Base-by-base conservation (phyloP, 192 early-diverging fungal species). In the Linnemannia hyalina region DNA sequence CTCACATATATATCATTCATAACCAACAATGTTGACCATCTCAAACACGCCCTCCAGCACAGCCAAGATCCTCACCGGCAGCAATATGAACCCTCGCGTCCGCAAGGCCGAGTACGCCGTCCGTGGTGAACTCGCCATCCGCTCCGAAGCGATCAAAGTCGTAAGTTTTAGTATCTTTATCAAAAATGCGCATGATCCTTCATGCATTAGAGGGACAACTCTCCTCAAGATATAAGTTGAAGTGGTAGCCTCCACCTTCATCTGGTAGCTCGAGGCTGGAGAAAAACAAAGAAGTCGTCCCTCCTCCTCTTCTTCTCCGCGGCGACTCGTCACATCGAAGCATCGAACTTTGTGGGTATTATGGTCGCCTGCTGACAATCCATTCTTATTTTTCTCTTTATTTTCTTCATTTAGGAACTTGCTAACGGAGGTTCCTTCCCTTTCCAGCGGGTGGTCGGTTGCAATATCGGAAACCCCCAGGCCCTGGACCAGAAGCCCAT, bases 91-190 rank as follows among this genome's bases (percentile, higher is more conserved):
- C 84, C 93, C 94, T 52, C 88, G 89, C 26, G 82, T 97, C 68
- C 91, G 90, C 76, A 90, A 92, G 18, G 94, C 96, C 70, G 95
- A 99, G 88, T 99, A 99, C 83, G 98, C 98, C 38, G 98, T 99
- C 13, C 94, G 98, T 70, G 98, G 98, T 32, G 97, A 95, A 77
- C 92, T 98, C 35, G 97, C 98, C 36, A 98, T 99, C 78, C 93
- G 94, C 18, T 97, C 97, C 6, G 98, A 99, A 73, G 90, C 95
- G 82, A 91, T 99, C 57, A 89, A 87, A 60, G 89, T 35, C 15
- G 84, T 86, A 81, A 74, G 84, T 36, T 1, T n/a, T 73, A 3
- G 7, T 52, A n/a, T 46, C 52, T 7, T 55, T 18, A 60, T 16
- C 15, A 69, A 38, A 40, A 26, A 49, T 65, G 68, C n/a, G n/a